Base-by-base conservation (phyloP, 305 asterid genomes). In the Fraxinus platypoda region DNA sequence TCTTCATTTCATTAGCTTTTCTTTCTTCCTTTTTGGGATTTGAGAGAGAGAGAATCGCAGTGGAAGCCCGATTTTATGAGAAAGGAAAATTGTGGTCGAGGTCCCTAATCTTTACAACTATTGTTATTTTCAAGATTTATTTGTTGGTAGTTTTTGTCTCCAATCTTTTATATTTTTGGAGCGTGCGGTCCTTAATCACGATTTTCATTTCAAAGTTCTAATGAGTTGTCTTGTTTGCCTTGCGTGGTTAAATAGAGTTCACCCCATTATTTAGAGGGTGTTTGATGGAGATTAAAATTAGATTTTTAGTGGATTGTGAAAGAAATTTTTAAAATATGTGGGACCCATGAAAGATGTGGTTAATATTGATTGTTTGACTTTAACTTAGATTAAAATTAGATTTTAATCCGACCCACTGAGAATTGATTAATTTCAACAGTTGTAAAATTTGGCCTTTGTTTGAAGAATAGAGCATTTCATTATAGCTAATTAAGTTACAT, bases 1-100 rank as follows among this genome's bases (percentile, higher is more conserved):
- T 76, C 83, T 78, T 79, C 82, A 79, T 71, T 41, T 68, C 84
- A 82, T 83, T 86, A 62, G 81, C 78, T 66, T 85, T 72, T 85
- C 72, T 80, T 21, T 81, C 75, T 82, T 49, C 78, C 77, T 82
- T 81, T 74, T 71, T 35, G 38, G 72, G 82, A 83, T n/a, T 46
- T 17, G 89, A 84, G 83, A 84, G 84, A 78, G 85, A 84, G 52
- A 68, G 76, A 78, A 75, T 46, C 37, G 37, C 54, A 72, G 82
- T 73, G 82, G 38, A 64, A 35, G 34, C 33, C 3, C 3, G 15
- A 26, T 62, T 64, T 25, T 21, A 28, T 28, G 2, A 3, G 2
- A 68, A 1, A 6, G 8, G 21, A 28, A 13, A 28, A 28, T 68
- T 68, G 35, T 30, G 8, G 8, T 68, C 2, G 7, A 1, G 74